Evolutionary conservation across 306 rosid species (phyloP).

Genomic region (Castanea crenata): DNA sequence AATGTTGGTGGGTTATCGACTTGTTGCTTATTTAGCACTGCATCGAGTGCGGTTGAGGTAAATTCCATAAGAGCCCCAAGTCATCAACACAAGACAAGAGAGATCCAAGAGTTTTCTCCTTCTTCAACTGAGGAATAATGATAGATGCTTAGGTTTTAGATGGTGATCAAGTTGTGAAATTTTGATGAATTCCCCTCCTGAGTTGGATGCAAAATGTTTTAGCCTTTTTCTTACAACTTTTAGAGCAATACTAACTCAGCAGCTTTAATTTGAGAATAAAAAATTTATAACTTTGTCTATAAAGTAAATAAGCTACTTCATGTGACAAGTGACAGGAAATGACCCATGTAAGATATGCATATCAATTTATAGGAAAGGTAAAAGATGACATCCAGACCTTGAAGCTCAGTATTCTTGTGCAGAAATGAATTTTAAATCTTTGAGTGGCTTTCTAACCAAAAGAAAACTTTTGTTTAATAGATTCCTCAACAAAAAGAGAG

Average conservation of each 20-base stretch:
- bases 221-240: slow-evolving; percentile 14
- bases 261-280: slow-evolving; percentile 29
- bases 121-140: slow-evolving; percentile 56
- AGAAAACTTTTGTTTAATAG: slow-evolving; percentile 2
- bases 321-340: slow-evolving; percentile 12
- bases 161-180: slow-evolving; percentile 34
- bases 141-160: slow-evolving; percentile 29
- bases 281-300: background rate
- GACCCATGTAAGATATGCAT: background rate
- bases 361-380: slow-evolving; percentile 18
- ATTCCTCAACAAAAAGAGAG: slow-evolving; percentile 10
- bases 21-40: slow-evolving; percentile 83
- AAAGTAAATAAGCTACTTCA: slow-evolving; percentile 28
- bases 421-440: slow-evolving; percentile 7
- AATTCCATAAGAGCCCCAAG: slow-evolving; percentile 16
- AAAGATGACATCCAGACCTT: slow-evolving; percentile 14
- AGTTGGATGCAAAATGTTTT: slow-evolving; percentile 21
- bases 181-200: slow-evolving; percentile 28
- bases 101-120: slow-evolving; percentile 47
- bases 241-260: slow-evolving; percentile 26
- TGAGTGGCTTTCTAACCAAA: slow-evolving; percentile 12
- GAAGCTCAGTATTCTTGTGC: slow-evolving; percentile 3
- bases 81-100: slow-evolving; percentile 21
- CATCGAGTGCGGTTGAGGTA: slow-evolving; percentile 67
- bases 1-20: slow-evolving; percentile 85